Evolutionary conservation across 139 green algal genomes (phyloP), one percentile per base, ranked within the genome.

Genomic region (Nannochloris sp.): DNA sequence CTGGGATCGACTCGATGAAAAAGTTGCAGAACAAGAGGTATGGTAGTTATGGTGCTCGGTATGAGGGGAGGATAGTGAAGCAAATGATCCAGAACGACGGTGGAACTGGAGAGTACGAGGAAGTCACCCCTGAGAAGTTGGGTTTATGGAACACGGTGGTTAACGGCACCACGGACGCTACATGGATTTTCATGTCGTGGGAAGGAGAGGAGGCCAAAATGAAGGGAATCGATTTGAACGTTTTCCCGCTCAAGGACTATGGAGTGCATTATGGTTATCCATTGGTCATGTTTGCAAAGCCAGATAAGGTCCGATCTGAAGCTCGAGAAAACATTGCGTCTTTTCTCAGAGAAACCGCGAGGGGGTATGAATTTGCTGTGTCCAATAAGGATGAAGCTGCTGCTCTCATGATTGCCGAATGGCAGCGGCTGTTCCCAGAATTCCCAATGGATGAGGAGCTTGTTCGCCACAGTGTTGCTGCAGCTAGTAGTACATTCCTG

Each of bases 111-210:
- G 76, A 88, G 0, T 95, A 83, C 64, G 25, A 61, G 19, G 88
- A 96, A 66, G 31, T 69, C 40, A 80, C 74, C 16, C 76, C 75
- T 31, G 76, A 81, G 19, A 90, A 90, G 80, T 80, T 95, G 34
- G 83, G 79, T 44, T 85, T 95, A 37, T 95, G 82, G 83, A 76
- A 92, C 62, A 89, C 85, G 1, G 61, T 95, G 57, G 50, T 90
- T 2, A 75, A 81, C 69, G 85, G 81, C 24, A 56, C 85, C 37
- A 58, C 25, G 10, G 84, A 94, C 31, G 82, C 87, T 19, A 93
- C 87, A 1, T 95, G 88, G 88, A 75, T 95, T 5, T 96, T 96
- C 71, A 72, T 85, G 73, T 71, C 71, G 3, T 90, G 81, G 86
- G 88, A 96, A 66, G 88, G 88, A 44, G 71, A 95, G 15, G 73